Conservation (phyloP, 257 asterid genomes). For the Thymus quinquecostatus region DNA sequence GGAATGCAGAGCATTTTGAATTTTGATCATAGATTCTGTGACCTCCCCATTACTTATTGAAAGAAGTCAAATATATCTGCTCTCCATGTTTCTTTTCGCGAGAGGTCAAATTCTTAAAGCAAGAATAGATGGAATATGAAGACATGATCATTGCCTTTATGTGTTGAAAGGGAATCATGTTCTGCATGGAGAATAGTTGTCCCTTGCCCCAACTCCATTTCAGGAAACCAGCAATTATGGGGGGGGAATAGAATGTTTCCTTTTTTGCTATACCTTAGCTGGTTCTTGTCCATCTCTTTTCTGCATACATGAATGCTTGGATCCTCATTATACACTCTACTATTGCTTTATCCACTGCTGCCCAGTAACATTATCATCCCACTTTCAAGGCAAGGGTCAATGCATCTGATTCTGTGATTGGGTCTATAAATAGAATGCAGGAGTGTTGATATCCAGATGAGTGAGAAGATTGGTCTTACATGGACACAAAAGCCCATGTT, state of each 20-base stretch:
- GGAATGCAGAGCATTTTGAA: slow-evolving; percentile 10
- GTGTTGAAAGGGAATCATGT: slow-evolving; percentile 28
- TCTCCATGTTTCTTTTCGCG: slow-evolving; percentile 29
- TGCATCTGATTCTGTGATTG: slow-evolving; percentile 16
- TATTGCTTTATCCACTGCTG: background rate
- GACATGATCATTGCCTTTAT: background rate
- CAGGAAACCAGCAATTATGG: background rate
- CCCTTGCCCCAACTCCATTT: slow-evolving; percentile 10
- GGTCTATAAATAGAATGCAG: slow-evolving; percentile 30
- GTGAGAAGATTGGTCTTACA: slow-evolving; percentile 42
- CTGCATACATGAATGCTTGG: background rate
- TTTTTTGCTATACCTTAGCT: background rate
- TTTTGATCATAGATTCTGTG: slow-evolving; percentile 30
- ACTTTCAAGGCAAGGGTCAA: slow-evolving; percentile 25
- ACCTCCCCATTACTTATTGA: background rate
- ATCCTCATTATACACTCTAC: background rate
- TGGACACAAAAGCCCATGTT: slow-evolving; percentile 36
- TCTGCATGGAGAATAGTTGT: slow-evolving; percentile 2
- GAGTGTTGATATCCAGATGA: background rate
- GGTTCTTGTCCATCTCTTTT: background rate
- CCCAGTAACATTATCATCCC: background rate
- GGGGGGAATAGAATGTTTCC: background rate
- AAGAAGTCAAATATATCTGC: slow-evolving; percentile 38
- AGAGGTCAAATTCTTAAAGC: slow-evolving; percentile 36
- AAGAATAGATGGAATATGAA: slow-evolving; percentile 21